Evolutionary conservation across 805 yeast genomes (phyloP), one percentile per base, ranked within the genome.

Genomic region (Yamadazyma akitaensis): DNA sequence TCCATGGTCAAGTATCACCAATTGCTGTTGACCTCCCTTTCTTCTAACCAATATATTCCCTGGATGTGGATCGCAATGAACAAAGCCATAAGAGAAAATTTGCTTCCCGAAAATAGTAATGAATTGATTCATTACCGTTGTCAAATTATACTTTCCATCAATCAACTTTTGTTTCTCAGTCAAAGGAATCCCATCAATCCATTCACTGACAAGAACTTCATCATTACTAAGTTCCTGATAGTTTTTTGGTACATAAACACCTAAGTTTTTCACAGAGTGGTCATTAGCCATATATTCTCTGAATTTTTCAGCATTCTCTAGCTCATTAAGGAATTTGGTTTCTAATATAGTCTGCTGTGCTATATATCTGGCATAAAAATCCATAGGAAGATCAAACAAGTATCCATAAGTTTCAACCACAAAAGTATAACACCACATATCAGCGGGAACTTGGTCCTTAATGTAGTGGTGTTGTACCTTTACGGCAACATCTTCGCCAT

Each of bases 41-140:
- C 65, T 60, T 33, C 90, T 65, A 3, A 82, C 79, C 46, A 87
- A 59, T 53, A 87, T 63, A 59, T 86, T 87, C 5, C 95, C 95
- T 1, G 94, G 94, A 56, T 86, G 95, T 11, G 92, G 88, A 58
- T 84, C 91, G 44, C 87, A 78, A 59, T 84, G 90, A 14, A 84
- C 80, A 28, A 78, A 68, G 5, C 88, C 89, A 77, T 84, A 84
- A 26, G 70, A 64, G 60, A 82, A 85, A 14, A 82, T 77, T 63
- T 81, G 87, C 50, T 75, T 71, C 18, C 81, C 78, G 53, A 77
- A 77, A 16, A 80, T 68, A 40, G 65, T 65, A 39, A 81, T 65
- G 53, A 83, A 76, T 48, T 72, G 76, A 16, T 66, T 61, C 77
- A 83, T 70, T n/a, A 81, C 65, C 18, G 57, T 50, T 16, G 62